Conservation (phyloP, 495 filamentous ascomycete genomes). For the Neurospora hispaniola region DNA sequence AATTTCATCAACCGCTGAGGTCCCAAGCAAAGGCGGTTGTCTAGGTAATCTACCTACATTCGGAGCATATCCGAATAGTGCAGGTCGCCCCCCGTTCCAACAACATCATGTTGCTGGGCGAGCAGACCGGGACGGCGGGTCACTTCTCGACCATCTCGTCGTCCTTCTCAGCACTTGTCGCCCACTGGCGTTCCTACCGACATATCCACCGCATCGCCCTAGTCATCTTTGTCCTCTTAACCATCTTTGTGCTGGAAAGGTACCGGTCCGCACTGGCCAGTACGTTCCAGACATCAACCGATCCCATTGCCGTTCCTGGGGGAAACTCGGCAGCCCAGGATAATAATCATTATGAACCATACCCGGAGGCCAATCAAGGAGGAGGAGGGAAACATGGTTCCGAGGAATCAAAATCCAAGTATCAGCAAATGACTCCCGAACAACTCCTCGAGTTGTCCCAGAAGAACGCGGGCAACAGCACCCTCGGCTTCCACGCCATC, state of each 20-base stretch:
- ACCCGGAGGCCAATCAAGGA: background rate
- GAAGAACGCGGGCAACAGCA: constrained; percentile 9
- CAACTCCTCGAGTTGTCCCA: constrained; percentile 2
- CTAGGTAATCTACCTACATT: too few species aligned
- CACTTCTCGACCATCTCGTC: background rate
- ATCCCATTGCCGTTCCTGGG: background rate
- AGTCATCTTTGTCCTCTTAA: background rate
- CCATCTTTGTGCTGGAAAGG: constrained; percentile 7
- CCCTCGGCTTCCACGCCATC: constrained; percentile 13
- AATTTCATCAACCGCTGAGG: too few species aligned
- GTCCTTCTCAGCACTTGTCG: background rate
- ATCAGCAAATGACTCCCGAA: background rate
- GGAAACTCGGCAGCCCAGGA: background rate
- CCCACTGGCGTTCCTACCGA: constrained; percentile 10
- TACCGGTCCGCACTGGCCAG: constrained; percentile 2
- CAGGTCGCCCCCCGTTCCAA: background rate
- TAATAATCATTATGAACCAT: background rate
- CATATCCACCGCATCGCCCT: constrained; percentile 8
- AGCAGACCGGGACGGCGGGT: background rate
- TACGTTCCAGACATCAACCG: background rate
- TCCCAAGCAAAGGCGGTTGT: too few species aligned
- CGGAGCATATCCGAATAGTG: too few species aligned
- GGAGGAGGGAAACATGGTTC: background rate
- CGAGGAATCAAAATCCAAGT: background rate
- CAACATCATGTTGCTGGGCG: background rate